Base-by-base conservation (phyloP, 2,329 filamentous ascomycete genomes). In the Pseudogymnoascus sp. region DNA sequence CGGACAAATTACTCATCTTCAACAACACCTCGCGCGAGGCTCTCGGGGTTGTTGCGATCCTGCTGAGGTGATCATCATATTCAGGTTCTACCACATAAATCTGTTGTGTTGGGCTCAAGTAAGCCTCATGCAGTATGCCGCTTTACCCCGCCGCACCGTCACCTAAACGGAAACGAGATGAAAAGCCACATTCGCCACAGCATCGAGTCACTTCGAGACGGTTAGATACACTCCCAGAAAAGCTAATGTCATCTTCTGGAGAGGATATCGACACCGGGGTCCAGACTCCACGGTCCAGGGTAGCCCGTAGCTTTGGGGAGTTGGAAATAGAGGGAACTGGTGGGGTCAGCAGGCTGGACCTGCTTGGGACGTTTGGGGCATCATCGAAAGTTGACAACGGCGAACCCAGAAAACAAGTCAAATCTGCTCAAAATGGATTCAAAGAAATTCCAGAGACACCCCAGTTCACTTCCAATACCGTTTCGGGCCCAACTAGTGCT, bases 261-360 rank as follows among this genome's bases (percentile, higher is more conserved):
- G 51, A 57, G 5, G 29, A 34, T 57, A 57, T 57, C 29, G 51
- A 57, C 11, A 7, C 51, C 2, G 51, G 12, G 51, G 51, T 57
- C 2, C 16, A 57, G n/a, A 57, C 51, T 36, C 72, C 71, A 16
- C 66, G 71, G 7, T 70, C 71, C 18, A 72, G 69, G 62, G 71
- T 73, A 3, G 70, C 71, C 18, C 69, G 71, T 60, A 67, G 69
- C 40, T 71, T 74, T 36, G 69, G 72, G 64, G 70, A 67, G 7
- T 62, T 74, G 31, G 67, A 69, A n/a, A 59, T 74, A 10, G 67
- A 67, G 60, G 67, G 69, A 47, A 64, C 62, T 8, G 63, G 63
- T 1, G 62, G 61, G 5, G 64, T 69, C 11, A 67, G 62, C 21
- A 68, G 66, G 34, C 64, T 73, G 10, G 64, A 70, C 51, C 61